Conservation (phyloP, 23 red algal genomes). For the Gracilaria caudata region DNA sequence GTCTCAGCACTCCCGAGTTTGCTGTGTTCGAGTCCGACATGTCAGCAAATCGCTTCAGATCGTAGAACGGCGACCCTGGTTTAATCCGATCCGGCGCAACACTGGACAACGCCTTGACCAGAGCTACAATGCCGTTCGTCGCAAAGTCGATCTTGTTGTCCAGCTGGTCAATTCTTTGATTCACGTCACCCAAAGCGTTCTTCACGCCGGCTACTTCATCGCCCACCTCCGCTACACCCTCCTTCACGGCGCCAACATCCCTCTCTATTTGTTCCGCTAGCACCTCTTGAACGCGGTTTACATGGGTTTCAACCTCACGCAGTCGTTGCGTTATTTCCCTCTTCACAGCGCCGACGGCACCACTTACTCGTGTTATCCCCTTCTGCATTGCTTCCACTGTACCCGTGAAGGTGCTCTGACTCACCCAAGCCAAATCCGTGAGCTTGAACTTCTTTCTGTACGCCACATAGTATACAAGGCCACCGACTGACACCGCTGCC, state of each 20-base stretch:
- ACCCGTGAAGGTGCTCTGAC: constrained; percentile 31
- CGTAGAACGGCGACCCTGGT: constrained; percentile 39
- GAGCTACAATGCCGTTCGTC: constrained; percentile 40
- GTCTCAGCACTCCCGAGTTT: constrained; percentile 24
- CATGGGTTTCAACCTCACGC: constrained; percentile 40
- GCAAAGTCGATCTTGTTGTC: constrained; percentile 64
- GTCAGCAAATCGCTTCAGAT: constrained; percentile 34
- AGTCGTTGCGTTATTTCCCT: constrained; percentile 36
- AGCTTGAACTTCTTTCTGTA: constrained; percentile 37
- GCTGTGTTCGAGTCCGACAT: neutral
- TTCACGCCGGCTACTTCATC: constrained; percentile 35
- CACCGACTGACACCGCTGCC: constrained; percentile 34
- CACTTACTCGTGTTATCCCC: constrained; percentile 48
- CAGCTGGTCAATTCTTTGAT: constrained; percentile 47
- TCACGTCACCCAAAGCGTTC: constrained; percentile 33
- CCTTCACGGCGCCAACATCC: constrained; percentile 57
- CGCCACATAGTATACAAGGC: constrained; percentile 53
- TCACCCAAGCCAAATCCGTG: constrained; percentile 58
- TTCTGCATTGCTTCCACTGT: constrained; percentile 65
- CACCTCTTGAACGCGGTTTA: constrained; percentile 25
- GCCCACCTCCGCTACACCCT: constrained; percentile 38
- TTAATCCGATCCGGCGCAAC: constrained; percentile 34
- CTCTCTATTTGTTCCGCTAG: constrained; percentile 44
- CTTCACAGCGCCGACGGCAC: constrained; percentile 41
- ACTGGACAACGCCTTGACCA: constrained; percentile 44